Conservation (phyloP, 176 grass and related monocot species). For the Phoenix dactylifera region DNA sequence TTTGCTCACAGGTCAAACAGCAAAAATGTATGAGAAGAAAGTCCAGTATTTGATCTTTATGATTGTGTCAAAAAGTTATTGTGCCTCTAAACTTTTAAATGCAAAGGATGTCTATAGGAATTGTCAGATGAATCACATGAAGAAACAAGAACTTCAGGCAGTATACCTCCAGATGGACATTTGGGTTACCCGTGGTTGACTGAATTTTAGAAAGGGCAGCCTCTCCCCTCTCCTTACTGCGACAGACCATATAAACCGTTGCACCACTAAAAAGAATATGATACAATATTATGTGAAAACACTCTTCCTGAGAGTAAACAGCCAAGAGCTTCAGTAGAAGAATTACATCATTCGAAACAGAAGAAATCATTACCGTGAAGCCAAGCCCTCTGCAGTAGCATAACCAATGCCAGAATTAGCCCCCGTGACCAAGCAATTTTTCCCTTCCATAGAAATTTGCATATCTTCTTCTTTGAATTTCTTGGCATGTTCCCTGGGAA, state of each 20-base stretch:
- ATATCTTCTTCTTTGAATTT: slow-evolving; percentile 88
- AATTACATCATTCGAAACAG: neutral
- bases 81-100: too few relatives aligned
- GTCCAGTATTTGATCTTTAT: too few relatives aligned
- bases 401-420: slow-evolving; percentile 92
- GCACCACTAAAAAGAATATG: slow-evolving; percentile 55
- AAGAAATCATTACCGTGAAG: slow-evolving; percentile 51
- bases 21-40: too few relatives aligned
- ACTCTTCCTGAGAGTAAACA: neutral
- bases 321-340: neutral
- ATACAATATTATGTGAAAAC: slow-evolving; percentile 1
- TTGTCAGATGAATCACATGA: too few relatives aligned
- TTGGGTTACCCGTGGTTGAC: slow-evolving; percentile 63
- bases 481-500: slow-evolving; percentile 63
- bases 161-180: slow-evolving; percentile 74
- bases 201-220: slow-evolving; percentile 57
- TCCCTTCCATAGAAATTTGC: slow-evolving; percentile 67
- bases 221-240: slow-evolving; percentile 84
- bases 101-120: too few relatives aligned
- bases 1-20: too few relatives aligned
- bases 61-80: too few relatives aligned
- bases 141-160: neutral
- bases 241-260: slow-evolving; percentile 90
- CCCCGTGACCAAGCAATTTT: slow-evolving; percentile 78
- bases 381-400: slow-evolving; percentile 71